phyloP scores from a whole-genome alignment of 2,329 filamentous ascomycete genomes.

The Byssothecium circinans region DNA sequence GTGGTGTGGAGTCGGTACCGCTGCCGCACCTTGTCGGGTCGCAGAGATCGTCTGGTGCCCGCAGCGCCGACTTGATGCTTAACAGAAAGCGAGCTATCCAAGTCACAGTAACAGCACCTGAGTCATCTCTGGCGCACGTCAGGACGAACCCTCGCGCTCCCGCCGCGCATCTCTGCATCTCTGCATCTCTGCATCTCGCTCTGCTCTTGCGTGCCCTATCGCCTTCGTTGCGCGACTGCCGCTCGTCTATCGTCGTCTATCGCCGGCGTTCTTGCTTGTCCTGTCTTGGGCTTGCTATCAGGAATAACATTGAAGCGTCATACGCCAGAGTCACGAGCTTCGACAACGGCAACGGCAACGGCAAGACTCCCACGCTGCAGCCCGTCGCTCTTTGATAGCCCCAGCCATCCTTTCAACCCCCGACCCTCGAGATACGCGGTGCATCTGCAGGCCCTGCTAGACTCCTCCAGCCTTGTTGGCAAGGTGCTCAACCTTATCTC shows the following conservation, averaged over 20 bases:
- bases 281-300: constrained; percentile 29
- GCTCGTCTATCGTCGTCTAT: constrained; percentile 19
- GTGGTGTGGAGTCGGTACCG: constrained; percentile 9
- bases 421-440: background rate
- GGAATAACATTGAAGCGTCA: constrained; percentile 27
- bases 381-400: constrained; percentile 27
- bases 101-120: constrained; percentile 6
- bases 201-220: constrained; percentile 6
- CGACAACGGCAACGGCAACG: constrained; percentile 8
- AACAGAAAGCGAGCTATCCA: constrained; percentile 4
- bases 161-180: constrained; percentile 2
- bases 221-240: constrained; percentile 9
- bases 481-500: constrained; percentile 40
- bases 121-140: constrained; percentile 18
- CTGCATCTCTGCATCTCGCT: constrained; percentile 1
- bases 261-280: constrained; percentile 19
- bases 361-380: constrained; percentile 24
- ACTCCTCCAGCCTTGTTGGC: constrained; percentile 14
- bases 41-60: constrained; percentile 17
- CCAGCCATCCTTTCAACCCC: constrained; percentile 12
- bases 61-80: constrained; percentile 11
- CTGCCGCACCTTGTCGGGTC: constrained; percentile 9
- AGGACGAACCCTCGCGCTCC: constrained; percentile 18
- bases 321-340: constrained; percentile 35
- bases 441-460: constrained; percentile 7